Evolutionary conservation across 179 eudicot species (phyloP).

Genomic region (Gypsophila paniculata): DNA sequence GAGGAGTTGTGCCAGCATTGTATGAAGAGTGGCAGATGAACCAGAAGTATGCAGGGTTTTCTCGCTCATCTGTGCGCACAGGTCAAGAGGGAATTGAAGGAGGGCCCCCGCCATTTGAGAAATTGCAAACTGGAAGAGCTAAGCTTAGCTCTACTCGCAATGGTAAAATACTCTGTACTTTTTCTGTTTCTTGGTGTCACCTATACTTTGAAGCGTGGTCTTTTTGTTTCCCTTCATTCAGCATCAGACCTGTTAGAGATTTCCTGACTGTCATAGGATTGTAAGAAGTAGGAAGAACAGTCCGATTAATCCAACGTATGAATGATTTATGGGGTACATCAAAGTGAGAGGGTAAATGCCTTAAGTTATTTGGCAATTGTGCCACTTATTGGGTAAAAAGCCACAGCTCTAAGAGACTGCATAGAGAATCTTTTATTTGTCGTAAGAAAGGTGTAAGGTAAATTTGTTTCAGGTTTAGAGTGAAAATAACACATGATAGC

Average conservation of each 20-base stretch:
- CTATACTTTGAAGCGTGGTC: not conserved
- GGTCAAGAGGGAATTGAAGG: constrained; percentile 42
- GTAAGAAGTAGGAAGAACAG: not conserved
- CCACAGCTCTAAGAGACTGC: not conserved
- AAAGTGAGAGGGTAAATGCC: not conserved
- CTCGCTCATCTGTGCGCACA: constrained; percentile 46
- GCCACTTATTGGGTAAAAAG: not conserved
- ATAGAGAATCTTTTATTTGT: not conserved
- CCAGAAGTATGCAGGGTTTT: constrained; percentile 66
- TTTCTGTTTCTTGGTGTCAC: constrained; percentile 2
- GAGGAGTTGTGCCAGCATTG: constrained; percentile 72
- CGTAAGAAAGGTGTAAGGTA: not conserved
- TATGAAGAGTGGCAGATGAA: constrained; percentile 93
- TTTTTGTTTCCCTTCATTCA: not conserved
- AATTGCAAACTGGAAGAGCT: constrained; percentile 52
- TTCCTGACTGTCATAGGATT: not conserved
- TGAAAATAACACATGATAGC: too few relatives aligned
- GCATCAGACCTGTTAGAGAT: not conserved
- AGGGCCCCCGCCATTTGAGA: constrained; percentile 80
- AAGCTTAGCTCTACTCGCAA: constrained; percentile 32
- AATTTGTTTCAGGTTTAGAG: not conserved
- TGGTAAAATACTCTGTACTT: constrained; percentile 28
- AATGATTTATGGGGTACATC: not conserved
- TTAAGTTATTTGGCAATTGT: not conserved
- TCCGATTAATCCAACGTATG: not conserved